These are phyloP conservation scores for Cucurbitaria berberidis DNA, from an alignment of 2,329 filamentous ascomycete species.

Conservation along the genomic window DNA sequence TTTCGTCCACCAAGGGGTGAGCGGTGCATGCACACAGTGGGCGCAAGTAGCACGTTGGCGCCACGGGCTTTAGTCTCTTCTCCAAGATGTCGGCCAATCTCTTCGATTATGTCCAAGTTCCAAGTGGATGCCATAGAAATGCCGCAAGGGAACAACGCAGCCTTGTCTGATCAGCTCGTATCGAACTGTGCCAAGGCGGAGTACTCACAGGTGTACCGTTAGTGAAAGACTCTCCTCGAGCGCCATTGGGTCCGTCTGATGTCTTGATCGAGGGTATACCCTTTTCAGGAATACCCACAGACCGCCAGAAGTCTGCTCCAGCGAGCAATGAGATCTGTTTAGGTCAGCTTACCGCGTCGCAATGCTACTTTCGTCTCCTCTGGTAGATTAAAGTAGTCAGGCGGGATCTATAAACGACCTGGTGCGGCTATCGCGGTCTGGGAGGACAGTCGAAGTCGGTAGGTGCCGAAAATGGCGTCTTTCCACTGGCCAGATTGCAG, in stretches of 20 bases:
- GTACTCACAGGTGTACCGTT: conserved; percentile 50
- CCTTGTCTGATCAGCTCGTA: conserved; percentile 52
- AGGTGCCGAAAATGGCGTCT: conserved; percentile 1
- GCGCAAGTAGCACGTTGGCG: conserved; percentile 74
- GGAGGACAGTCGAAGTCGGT: conserved; percentile 1
- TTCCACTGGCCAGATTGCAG: background rate
- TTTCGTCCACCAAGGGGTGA: conserved; percentile 84
- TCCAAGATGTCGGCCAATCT: conserved; percentile 74
- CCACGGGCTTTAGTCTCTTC: conserved; percentile 75
- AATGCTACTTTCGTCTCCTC: conserved; percentile 8
- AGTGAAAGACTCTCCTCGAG: conserved; percentile 72
- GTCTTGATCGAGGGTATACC: conserved; percentile 69
- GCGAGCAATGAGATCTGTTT: conserved; percentile 47
- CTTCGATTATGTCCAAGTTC: conserved; percentile 72
- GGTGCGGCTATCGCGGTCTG: background rate
- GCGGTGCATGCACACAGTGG: conserved; percentile 81
- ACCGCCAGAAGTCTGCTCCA: conserved; percentile 74
- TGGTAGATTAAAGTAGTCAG: conserved; percentile 15
- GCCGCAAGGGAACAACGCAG: conserved; percentile 79
- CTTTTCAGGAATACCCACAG: conserved; percentile 64
- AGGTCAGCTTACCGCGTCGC: conserved; percentile 27
- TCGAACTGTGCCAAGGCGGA: conserved; percentile 11
- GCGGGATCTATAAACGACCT: conserved; percentile 9
- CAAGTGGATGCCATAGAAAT: conserved; percentile 80
- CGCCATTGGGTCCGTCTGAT: conserved; percentile 73